These are phyloP conservation scores for Penicillium sp. DNA, from an alignment of 2,329 filamentous ascomycete species.

Conservation along the genomic window DNA sequence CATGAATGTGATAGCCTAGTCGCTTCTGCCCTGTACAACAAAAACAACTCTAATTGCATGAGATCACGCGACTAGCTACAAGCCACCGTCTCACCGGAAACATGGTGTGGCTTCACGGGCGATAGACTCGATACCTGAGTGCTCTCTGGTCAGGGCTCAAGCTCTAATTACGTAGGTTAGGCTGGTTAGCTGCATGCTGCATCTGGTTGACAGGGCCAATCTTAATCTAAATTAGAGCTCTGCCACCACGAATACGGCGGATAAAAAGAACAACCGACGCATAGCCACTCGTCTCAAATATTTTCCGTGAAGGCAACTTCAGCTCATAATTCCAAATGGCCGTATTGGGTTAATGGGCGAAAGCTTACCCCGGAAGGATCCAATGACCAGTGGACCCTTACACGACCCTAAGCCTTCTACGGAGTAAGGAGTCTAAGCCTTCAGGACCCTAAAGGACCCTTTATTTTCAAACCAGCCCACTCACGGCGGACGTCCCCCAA, in stretches of 20 bases:
- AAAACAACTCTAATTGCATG: not conserved
- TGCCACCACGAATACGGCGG: not conserved
- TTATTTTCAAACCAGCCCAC: not conserved
- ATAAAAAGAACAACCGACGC: not conserved
- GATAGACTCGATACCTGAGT: no score
- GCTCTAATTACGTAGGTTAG: not conserved
- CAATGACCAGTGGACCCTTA: not conserved
- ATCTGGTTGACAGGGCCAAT: not conserved
- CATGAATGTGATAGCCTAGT: not conserved
- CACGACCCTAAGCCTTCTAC: no score
- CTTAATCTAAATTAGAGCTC: not conserved
- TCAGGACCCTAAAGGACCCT: no score
- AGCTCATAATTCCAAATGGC: not conserved
- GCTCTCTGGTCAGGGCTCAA: no score
- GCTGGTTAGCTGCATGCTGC: not conserved
- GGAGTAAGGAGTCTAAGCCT: no score
- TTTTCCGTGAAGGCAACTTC: not conserved
- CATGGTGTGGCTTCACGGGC: not conserved
- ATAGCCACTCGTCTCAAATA: not conserved
- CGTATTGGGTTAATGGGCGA: not conserved
- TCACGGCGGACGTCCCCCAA: not conserved
- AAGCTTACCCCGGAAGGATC: not conserved
- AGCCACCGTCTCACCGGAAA: not conserved
- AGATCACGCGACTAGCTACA: not conserved
- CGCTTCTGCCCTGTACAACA: not conserved